Conservation (phyloP, 78 protist genomes). For the Parvularia atlantis region DNA sequence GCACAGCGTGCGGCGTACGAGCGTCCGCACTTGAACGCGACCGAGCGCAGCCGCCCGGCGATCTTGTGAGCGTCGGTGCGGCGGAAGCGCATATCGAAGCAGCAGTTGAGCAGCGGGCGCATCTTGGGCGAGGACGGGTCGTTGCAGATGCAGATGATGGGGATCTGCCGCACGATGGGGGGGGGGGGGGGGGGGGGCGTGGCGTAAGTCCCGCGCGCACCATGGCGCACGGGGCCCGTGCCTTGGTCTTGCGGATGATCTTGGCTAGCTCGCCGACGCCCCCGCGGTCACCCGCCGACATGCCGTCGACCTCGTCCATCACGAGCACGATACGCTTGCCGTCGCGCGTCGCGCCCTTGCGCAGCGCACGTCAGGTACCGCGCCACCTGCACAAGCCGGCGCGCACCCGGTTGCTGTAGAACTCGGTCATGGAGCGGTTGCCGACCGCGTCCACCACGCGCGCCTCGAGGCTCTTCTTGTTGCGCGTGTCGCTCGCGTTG, state of each 20-base stretch:
- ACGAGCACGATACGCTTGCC: constrained; percentile 18
- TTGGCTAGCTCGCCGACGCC: constrained; percentile 51
- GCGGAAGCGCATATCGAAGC: constrained; percentile 56
- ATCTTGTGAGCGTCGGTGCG: too few species aligned
- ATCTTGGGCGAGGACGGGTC: constrained; percentile 57
- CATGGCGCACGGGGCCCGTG: too few species aligned
- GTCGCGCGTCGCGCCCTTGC: background rate
- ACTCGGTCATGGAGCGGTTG: too few species aligned
- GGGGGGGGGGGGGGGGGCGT: too few species aligned
- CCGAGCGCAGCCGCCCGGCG: too few species aligned
- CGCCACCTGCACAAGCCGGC: too few species aligned
- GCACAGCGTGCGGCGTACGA: too few species aligned
- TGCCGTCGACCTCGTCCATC: constrained; percentile 95
- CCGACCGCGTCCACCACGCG: too few species aligned
- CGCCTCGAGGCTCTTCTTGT: constrained; percentile 45
- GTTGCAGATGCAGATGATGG: constrained; percentile 91
- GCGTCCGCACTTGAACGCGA: too few species aligned
- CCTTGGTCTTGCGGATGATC: constrained; percentile 15
- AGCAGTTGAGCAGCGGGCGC: constrained; percentile 48
- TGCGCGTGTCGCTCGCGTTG: constrained; percentile 87
- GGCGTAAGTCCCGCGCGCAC: too few species aligned
- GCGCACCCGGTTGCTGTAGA: too few species aligned
- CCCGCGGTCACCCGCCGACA: constrained; percentile 90
- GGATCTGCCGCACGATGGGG: constrained; percentile 26
- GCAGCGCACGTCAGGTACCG: too few species aligned